Percentiles rank a stretch among this genome's conserved stretches.
Conservation (phyloP, 495 filamentous ascomycete genomes). For the Tuber magnatum region DNA sequence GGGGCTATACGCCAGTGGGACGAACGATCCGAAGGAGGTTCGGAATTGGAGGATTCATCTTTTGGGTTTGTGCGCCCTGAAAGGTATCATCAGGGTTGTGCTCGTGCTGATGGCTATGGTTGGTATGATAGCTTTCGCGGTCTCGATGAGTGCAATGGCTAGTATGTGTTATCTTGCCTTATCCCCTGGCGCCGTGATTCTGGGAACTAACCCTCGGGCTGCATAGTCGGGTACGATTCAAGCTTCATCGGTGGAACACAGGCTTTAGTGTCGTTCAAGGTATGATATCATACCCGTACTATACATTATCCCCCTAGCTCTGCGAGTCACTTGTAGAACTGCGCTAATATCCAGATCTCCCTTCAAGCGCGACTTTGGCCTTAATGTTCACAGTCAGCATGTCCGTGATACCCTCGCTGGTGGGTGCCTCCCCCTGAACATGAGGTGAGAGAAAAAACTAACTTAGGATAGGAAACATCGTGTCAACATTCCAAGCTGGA, state of each 20-base stretch:
- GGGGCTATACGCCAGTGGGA: constrained; percentile 29
- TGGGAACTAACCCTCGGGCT: constrained; percentile 5
- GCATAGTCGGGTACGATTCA: constrained; percentile 55
- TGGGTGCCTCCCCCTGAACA: not conserved
- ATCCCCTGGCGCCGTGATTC: not conserved
- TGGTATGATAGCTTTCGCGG: constrained; percentile 24
- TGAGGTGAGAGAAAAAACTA: not conserved
- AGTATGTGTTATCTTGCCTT: not conserved
- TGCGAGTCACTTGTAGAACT: not conserved
- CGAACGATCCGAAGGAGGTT: constrained; percentile 38
- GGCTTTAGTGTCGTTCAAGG: constrained; percentile 54
- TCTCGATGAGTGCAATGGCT: constrained; percentile 38
- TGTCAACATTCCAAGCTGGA: constrained; percentile 41
- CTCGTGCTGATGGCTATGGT: constrained; percentile 10
- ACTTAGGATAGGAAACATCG: constrained; percentile 37
- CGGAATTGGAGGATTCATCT: constrained; percentile 36
- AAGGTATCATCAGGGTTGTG: not conserved
- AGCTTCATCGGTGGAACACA: constrained; percentile 66
- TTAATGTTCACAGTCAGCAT: constrained; percentile 25
- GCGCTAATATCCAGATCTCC: not conserved
- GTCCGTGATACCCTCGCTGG: constrained; percentile 32
- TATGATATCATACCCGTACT: constrained; percentile 7
- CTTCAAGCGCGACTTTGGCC: constrained; percentile 33
- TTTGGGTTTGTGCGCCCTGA: constrained; percentile 18
- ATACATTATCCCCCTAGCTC: not conserved